A percentile compares a stretch with the other conserved stretches of the same genome.
Evolutionary conservation across 805 yeast species (phyloP).

Genomic region (Wickerhamomyces pijperi): DNA sequence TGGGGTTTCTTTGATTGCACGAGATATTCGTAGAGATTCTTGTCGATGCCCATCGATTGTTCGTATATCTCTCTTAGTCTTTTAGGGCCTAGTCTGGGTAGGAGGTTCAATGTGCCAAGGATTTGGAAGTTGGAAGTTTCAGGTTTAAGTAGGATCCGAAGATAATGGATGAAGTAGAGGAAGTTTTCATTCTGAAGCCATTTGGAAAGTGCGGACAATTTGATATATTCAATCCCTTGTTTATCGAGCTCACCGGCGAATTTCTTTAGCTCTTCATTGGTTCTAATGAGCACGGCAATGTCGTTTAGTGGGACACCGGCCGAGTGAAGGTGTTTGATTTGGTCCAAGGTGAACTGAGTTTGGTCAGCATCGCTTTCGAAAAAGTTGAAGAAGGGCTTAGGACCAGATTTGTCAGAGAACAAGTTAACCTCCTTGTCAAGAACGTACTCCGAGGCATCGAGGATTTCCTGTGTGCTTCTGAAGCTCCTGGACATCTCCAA

Average conservation of each 20-base stretch:
- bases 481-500: constrained; percentile 40
- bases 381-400: constrained; percentile 12
- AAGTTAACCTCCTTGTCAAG: constrained; percentile 4
- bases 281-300: constrained; percentile 39
- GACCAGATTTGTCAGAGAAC: neutral
- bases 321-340: constrained; percentile 33
- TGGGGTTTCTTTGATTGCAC: constrained; percentile 10
- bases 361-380: constrained; percentile 26
- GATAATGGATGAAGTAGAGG: constrained; percentile 32
- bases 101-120: constrained; percentile 15
- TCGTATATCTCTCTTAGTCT: constrained; percentile 14
- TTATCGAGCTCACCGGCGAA: constrained; percentile 26
- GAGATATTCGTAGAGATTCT: constrained; percentile 8
- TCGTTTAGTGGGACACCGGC: constrained; percentile 34
- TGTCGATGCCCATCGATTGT: neutral
- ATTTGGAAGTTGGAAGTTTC: constrained; percentile 18
- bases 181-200: constrained; percentile 34
- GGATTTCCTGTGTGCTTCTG: constrained; percentile 49
- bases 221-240: constrained; percentile 31
- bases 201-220: constrained; percentile 33
- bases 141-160: constrained; percentile 29
- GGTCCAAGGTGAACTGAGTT: constrained; percentile 30
- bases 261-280: constrained; percentile 37
- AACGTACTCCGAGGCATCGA: constrained; percentile 27
- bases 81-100: constrained; percentile 15